Conservation (phyloP, 1,284 basidiomycete species). For the Phellinidium pouzarii region DNA sequence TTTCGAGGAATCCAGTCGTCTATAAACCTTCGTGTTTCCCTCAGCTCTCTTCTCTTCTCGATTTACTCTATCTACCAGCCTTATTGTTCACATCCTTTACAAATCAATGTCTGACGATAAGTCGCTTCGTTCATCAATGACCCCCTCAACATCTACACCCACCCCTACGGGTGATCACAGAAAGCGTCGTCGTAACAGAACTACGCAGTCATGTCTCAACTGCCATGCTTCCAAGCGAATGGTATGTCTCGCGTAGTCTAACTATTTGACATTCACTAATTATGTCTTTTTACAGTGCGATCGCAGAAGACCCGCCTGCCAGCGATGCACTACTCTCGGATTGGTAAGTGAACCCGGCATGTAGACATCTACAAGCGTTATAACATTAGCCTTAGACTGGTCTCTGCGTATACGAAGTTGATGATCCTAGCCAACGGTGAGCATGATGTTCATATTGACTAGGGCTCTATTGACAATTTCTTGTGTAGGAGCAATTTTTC, state of each 20-base stretch:
- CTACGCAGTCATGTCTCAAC: conserved; percentile 59
- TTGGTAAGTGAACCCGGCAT: conserved; percentile 38
- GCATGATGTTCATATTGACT: conserved; percentile 2
- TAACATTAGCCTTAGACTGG: conserved; percentile 47
- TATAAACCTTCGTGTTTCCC: not conserved
- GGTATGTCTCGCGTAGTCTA: conserved; percentile 36
- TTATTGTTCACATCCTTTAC: not conserved
- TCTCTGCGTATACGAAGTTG: conserved; percentile 78
- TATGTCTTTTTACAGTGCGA: conserved; percentile 47
- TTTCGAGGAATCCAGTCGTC: too few species aligned
- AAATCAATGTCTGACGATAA: conserved; percentile 24
- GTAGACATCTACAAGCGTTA: conserved; percentile 1
- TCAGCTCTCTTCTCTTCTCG: not conserved
- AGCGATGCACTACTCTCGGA: conserved; percentile 67
- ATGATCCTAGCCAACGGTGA: conserved; percentile 59
- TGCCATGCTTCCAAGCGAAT: conserved; percentile 78
- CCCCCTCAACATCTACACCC: conserved; percentile 19
- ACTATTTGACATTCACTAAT: not conserved
- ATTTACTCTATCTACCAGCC: not conserved
- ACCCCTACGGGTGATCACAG: conserved; percentile 38
- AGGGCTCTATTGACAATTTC: not conserved
- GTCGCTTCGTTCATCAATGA: conserved; percentile 24
- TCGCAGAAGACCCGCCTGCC: conserved; percentile 57
- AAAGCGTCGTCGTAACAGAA: conserved; percentile 55
- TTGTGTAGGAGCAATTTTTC: conserved; percentile 27